Percentiles rank a stretch among this genome's conserved stretches.
phyloP scores from a whole-genome alignment of 2,329 filamentous ascomycete genomes.

The Trichoderma arundinaceum region DNA sequence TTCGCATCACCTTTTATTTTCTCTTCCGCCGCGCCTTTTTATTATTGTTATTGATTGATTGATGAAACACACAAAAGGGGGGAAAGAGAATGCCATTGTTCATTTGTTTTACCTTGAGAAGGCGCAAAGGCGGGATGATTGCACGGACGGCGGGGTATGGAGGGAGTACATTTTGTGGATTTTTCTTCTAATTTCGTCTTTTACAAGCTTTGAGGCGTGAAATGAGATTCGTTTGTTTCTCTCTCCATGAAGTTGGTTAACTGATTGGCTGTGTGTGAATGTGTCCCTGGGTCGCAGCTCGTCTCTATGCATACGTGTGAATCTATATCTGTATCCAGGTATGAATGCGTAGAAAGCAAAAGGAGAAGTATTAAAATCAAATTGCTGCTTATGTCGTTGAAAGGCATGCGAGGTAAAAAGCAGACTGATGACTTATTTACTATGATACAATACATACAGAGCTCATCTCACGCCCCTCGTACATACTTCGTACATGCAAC shows the following conservation, averaged over 20 bases:
- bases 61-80: not conserved
- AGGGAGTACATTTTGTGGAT: constrained; percentile 15
- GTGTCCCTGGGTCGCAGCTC: not conserved
- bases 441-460: constrained; percentile 12
- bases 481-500: not conserved
- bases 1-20: not conserved
- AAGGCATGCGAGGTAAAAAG: too few relatives aligned
- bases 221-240: not conserved
- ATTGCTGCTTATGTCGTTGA: not conserved
- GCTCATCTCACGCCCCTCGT: not conserved
- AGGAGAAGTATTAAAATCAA: not conserved
- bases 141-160: constrained; percentile 2
- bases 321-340: not conserved
- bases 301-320: not conserved
- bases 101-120: constrained; percentile 1
- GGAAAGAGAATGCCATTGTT: not conserved
- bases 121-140: constrained; percentile 16
- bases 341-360: not conserved
- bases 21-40: not conserved
- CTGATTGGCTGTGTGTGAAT: not conserved
- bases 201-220: not conserved
- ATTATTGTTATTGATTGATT: not conserved
- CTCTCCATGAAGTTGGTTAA: not conserved
- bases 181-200: not conserved
- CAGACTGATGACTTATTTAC: constrained; percentile 2